A percentile compares a stretch with the other conserved stretches of the same genome.
phyloP scores from a whole-genome alignment of 2,329 filamentous ascomycete species.

The Aspergillus versicolor region DNA sequence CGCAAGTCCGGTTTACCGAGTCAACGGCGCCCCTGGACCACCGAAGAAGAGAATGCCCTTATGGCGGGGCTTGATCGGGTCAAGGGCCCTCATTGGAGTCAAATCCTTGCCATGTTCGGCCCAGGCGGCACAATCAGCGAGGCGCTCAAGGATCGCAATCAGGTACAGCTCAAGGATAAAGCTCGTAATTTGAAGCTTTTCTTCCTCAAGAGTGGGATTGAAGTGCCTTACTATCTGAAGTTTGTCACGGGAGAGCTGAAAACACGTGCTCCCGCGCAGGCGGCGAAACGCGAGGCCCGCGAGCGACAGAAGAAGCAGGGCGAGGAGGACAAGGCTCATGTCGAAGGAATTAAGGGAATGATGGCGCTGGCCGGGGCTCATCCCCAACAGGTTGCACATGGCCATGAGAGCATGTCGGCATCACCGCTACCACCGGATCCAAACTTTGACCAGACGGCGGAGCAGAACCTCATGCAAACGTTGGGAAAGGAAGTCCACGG shows the following conservation, averaged over 20 bases:
- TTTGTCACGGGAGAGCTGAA: slow-evolving; percentile 88
- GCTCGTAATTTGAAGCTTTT: slow-evolving; percentile 86
- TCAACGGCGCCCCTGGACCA: slow-evolving; percentile 77
- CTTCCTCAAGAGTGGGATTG: slow-evolving; percentile 86
- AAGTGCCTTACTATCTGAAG: slow-evolving; percentile 84
- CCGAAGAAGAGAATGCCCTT: slow-evolving; percentile 84
- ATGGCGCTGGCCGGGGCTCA: slow-evolving; percentile 48
- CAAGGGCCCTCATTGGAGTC: slow-evolving; percentile 89
- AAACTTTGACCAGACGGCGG: slow-evolving; percentile 41
- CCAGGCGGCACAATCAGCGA: slow-evolving; percentile 76
- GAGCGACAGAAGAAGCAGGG: slow-evolving; percentile 47
- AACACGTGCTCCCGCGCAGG: slow-evolving; percentile 70
- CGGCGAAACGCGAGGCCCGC: slow-evolving; percentile 50
- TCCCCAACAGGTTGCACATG: slow-evolving; percentile 30
- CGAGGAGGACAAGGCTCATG: slow-evolving; percentile 49
- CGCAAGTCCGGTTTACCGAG: slow-evolving; percentile 54
- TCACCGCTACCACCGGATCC: slow-evolving; percentile 37
- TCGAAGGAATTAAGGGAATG: slow-evolving; percentile 49
- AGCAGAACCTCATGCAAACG: slow-evolving; percentile 46
- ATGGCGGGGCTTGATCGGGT: slow-evolving; percentile 87
- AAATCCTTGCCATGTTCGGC: slow-evolving; percentile 83
- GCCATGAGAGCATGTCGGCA: slow-evolving; percentile 39
- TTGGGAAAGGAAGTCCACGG: slow-evolving; percentile 43
- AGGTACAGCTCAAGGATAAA: slow-evolving; percentile 92
- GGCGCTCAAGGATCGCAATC: slow-evolving; percentile 81